Evolutionary conservation across 2,329 filamentous ascomycete genomes (phyloP).

Genomic region (Alternaria gansuensis): DNA sequence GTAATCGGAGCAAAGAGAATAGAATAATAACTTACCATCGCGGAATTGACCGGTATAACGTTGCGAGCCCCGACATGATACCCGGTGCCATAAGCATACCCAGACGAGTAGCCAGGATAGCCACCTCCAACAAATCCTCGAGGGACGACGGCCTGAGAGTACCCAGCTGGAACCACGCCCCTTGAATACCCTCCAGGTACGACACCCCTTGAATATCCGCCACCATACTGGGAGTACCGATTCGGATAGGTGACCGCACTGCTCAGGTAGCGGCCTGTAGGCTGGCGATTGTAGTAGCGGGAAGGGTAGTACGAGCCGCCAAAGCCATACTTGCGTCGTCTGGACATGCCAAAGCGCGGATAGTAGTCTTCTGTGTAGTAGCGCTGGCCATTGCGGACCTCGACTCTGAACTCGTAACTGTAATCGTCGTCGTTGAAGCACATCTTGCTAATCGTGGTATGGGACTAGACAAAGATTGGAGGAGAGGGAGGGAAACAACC

Average conservation of each 20-base stretch:
- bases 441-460: slow-evolving; percentile 27
- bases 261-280: slow-evolving; percentile 20
- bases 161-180: slow-evolving; percentile 11
- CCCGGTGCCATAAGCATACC: slow-evolving; percentile 25
- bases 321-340: slow-evolving; percentile 33
- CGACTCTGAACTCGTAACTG: slow-evolving; percentile 27
- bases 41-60: slow-evolving; percentile 31
- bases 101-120: slow-evolving; percentile 16
- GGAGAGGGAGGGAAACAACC: background rate
- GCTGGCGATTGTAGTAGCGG: slow-evolving; percentile 37
- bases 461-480: background rate
- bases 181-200: slow-evolving; percentile 12
- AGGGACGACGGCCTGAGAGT: slow-evolving; percentile 11
- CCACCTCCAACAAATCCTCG: background rate
- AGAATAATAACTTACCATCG: slow-evolving; percentile 37
- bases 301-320: slow-evolving; percentile 42
- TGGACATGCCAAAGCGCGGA: slow-evolving; percentile 27
- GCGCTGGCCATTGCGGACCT: slow-evolving; percentile 25
- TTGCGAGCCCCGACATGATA: slow-evolving; percentile 29
- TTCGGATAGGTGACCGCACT: slow-evolving; percentile 15
- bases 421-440: slow-evolving; percentile 36
- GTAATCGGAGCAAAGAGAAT: slow-evolving; percentile 23
- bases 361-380: slow-evolving; percentile 20
- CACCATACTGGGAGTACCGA: slow-evolving; percentile 19
- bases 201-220: slow-evolving; percentile 8